Base-by-base conservation (phyloP, 2,329 filamentous ascomycete genomes). In the Xylaria sp. region DNA sequence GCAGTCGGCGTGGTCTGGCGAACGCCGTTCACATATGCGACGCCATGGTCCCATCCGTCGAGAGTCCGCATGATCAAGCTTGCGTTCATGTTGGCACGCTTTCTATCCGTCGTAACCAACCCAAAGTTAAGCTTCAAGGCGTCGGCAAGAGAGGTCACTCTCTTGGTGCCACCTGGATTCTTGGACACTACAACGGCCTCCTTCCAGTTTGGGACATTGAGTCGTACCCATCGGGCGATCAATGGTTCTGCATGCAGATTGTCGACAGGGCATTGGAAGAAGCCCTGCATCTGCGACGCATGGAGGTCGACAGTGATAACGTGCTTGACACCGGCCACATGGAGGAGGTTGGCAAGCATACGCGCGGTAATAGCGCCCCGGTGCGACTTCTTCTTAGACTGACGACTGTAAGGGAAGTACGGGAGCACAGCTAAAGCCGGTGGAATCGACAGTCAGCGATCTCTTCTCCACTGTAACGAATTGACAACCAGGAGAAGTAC, bases 331-430 rank as follows among this genome's bases (percentile, higher is more conserved):
- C 94, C 94, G 55, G 94, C 94, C 59, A 99, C 90, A 62, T 90
- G 85, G 67, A 99, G 86, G 54, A 97, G 84, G 74, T 99, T 99
- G 62, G 94, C 93, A 56, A 99, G 84, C 92, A 99, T 96, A 67
- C 93, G 88, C 58, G 94, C 94, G 7, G 94, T 97, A 71, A 99
- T 97, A 60, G 94, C 92, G 55, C 94, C 94, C 66, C 94, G 86
- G 72, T 97, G 93, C 59, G 91, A 92, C 78, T 99, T 99, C 82
- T 97, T 97, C 82, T 99, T 99, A 60, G 93, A 97, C 76, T 99
- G 94, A 63, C 94, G 91, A 68, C 92, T 97, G 79, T 99, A 99
- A n/a, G 94, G 94, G 72, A 97, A 99, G 77, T 97, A 97, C 10
- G 91, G 91, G 70, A 94, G 84, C 65, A 94, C 90, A 66, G 91